A percentile compares a stretch with the other conserved stretches of the same genome.
These are phyloP conservation scores for Eucalyptus marginata DNA, from an alignment of 345 rosid genomes.

Conservation along the genomic window DNA sequence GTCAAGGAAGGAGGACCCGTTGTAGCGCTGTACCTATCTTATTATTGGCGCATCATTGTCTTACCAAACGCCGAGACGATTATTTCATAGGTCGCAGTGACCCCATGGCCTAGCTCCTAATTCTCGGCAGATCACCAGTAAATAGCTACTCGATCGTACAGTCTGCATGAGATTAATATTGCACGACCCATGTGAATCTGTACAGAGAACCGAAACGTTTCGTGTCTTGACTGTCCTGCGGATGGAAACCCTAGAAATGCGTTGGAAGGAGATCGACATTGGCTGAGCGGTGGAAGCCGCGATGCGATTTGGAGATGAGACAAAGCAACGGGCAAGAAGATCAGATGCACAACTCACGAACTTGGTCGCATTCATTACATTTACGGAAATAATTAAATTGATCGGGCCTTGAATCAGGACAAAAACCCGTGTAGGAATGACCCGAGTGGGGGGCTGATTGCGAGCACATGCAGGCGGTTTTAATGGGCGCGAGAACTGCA, in stretches of 20 bases:
- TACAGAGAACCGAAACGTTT: neutral
- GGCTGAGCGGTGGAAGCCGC: neutral
- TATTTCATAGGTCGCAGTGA: neutral
- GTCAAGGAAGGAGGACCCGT: neutral
- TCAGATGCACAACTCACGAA: neutral
- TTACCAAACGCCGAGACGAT: neutral
- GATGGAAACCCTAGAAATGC: neutral
- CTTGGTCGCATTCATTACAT: neutral
- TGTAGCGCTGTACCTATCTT: neutral
- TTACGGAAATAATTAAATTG: neutral
- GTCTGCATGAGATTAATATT: neutral
- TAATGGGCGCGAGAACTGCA: neutral
- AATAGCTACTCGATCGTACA: neutral
- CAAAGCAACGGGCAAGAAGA: neutral
- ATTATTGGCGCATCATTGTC: conserved; percentile 6
- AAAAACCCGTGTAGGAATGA: neutral
- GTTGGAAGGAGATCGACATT: neutral
- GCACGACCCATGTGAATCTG: neutral
- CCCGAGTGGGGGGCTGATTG: neutral
- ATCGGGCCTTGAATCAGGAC: neutral
- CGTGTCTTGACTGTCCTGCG: neutral
- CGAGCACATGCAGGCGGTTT: neutral
- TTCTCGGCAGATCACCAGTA: neutral
- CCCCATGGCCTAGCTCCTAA: neutral
- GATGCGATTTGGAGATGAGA: neutral